Evolutionary conservation across 1,284 basidiomycete species (phyloP), one percentile per base, ranked within the genome.

Genomic region (Laetiporus sulphureus): DNA sequence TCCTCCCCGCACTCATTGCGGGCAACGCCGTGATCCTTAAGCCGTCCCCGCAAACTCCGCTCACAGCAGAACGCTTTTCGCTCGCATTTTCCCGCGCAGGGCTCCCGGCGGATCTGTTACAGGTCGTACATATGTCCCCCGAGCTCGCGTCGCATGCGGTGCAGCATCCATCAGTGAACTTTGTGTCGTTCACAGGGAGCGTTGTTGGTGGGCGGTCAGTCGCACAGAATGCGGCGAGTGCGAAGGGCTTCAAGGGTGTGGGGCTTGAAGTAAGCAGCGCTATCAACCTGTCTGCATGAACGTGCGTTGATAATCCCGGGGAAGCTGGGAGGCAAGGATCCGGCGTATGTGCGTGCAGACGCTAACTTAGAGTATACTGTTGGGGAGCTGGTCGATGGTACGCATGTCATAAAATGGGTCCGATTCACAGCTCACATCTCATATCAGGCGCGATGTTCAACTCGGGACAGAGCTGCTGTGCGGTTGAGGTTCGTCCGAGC

Each of bases 301-400:
- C 4, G 4, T 1, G 12, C 5, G 25, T 21, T 43, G 36, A 30
- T 21, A 12, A n/a, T 25, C 27, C 23, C 23, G 37, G 32, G 29
- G 49, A 69, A 98, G 83, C 77, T 98, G 13, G 94, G 94, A 4
- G 94, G 94, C 1, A 97, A 97, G 64, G 93, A 97, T 58, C 91
- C 94, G 5, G 94, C 94, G 1, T 98, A 96, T 56, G 92, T 97
- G 5, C 73, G 91, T 22, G 65, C 74, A 1, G 93, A 97, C 57
- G 92, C 86, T 1, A 81, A 97, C 63, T 58, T 95, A 4, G 75
- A 79, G 24, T 96, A 87, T 59, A 86, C 91, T 0, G 85, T 82
- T 2, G 75, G 77, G 19, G 84, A 97, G 58, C 75, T 97, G 8
- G 92, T 94, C 2, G 94, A 98, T 64, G 94, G 92, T 76, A 47